phyloP scores from a whole-genome alignment of 345 rosid species.

The Raphanus raphanistrum region DNA sequence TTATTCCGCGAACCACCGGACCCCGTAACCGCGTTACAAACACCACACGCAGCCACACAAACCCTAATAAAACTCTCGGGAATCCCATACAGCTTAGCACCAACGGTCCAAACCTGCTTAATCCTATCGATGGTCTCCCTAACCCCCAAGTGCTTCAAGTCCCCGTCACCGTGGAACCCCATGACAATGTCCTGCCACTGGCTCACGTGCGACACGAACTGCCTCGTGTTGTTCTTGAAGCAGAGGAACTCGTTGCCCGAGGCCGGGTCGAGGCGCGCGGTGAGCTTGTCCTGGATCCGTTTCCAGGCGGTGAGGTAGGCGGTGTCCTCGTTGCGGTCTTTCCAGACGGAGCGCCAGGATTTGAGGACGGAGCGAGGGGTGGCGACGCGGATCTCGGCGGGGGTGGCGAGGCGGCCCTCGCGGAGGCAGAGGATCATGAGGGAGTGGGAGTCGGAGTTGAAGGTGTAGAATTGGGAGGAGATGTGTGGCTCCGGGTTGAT shows the following conservation, averaged over 20 bases:
- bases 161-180: constrained; percentile 90
- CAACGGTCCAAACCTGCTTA: constrained; percentile 95
- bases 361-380: constrained; percentile 74
- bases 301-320: constrained; percentile 98
- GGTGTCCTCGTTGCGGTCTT: constrained; percentile 97
- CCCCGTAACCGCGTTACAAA: constrained; percentile 74
- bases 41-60: constrained; percentile 84
- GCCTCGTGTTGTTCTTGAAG: constrained; percentile 86
- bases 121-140: constrained; percentile 93
- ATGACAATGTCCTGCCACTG: constrained; percentile 98
- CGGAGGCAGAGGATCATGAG: constrained; percentile 94
- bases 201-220: constrained; percentile 78
- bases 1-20: constrained; percentile 73
- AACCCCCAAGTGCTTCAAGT: constrained; percentile 82
- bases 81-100: constrained; percentile 92
- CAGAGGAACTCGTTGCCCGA: constrained; percentile 85
- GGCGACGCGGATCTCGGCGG: constrained; percentile 88
- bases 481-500: constrained; percentile 83
- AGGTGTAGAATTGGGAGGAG: constrained; percentile 94
- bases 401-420: constrained; percentile 77
- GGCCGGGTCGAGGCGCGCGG: constrained; percentile 61
- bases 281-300: constrained; percentile 95
- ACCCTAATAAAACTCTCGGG: constrained; percentile 98
- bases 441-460: constrained; percentile 89
- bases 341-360: constrained; percentile 98